A percentile compares a stretch with the other conserved stretches of the same genome.
phyloP scores from a whole-genome alignment of 352 stramenopile genomes.

The Phytopythium aichiense region DNA sequence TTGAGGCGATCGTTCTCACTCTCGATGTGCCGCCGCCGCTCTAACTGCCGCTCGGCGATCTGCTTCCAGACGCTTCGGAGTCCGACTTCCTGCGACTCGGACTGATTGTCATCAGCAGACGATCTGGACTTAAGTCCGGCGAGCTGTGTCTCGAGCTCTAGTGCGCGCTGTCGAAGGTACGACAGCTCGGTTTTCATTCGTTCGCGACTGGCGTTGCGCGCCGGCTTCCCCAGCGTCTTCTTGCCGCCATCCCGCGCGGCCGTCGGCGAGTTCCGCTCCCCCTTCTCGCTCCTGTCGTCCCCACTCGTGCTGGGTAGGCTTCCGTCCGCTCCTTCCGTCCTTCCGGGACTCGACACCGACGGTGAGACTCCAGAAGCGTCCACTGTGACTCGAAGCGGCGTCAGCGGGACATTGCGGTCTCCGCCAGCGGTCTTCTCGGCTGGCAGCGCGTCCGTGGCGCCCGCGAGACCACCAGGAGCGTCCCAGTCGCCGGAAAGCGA shows the following conservation, averaged over 20 bases:
- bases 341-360: background rate
- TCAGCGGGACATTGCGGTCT: background rate
- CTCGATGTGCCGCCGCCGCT: background rate
- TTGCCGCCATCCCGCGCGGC: too few relatives aligned
- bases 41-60: background rate
- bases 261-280: background rate
- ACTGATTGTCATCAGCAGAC: background rate
- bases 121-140: background rate
- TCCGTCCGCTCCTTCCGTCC: background rate
- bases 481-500: background rate
- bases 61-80: background rate
- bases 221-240: background rate
- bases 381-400: background rate
- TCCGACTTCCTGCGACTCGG: background rate
- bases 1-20: constrained; percentile 1
- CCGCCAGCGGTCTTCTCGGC: too few relatives aligned
- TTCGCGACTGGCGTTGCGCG: constrained; percentile 15
- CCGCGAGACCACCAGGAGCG: background rate
- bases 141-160: constrained; percentile 18
- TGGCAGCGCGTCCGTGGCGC: background rate
- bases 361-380: background rate
- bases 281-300: background rate
- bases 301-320: background rate
- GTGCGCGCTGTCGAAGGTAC: constrained; percentile 16
- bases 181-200: constrained; percentile 18